Percentiles rank a stretch among this genome's conserved stretches.
These are phyloP conservation scores for Talaromyces amestolkiae DNA, from an alignment of 2,329 filamentous ascomycete genomes.

Conservation along the genomic window DNA sequence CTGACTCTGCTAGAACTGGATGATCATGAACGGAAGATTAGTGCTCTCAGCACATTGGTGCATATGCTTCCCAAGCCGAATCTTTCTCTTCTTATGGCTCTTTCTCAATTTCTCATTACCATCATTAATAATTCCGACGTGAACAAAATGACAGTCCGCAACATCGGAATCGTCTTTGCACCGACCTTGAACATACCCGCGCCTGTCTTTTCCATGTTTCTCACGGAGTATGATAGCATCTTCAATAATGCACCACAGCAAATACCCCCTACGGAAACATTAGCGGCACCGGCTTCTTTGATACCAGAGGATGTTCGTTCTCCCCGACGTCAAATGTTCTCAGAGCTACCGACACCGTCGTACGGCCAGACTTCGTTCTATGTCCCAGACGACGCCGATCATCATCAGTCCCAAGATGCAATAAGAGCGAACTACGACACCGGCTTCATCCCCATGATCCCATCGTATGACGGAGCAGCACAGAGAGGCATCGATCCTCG, in stretches of 20 bases:
- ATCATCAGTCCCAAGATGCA: conserved; percentile 24
- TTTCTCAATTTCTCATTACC: conserved; percentile 84
- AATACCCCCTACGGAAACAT: conserved; percentile 42
- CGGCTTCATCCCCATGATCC: conserved; percentile 53
- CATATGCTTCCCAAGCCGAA: conserved; percentile 78
- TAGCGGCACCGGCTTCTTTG: conserved; percentile 39
- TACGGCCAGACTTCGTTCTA: conserved; percentile 59
- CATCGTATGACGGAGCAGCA: conserved; percentile 45
- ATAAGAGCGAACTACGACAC: conserved; percentile 44
- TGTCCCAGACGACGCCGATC: conserved; percentile 28
- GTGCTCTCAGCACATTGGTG: conserved; percentile 72
- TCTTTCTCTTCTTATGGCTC: conserved; percentile 73
- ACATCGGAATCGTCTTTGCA: conserved; percentile 97
- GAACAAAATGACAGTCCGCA: conserved; percentile 98
- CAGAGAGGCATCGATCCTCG: conserved; percentile 31
- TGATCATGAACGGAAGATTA: conserved; percentile 72
- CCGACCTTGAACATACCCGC: conserved; percentile 95
- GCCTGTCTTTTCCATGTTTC: conserved; percentile 87
- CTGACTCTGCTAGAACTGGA: conserved; percentile 58
- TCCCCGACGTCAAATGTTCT: conserved; percentile 64
- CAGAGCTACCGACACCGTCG: conserved; percentile 62
- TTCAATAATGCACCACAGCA: conserved; percentile 66
- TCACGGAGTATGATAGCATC: conserved; percentile 84
- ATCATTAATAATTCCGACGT: conserved; percentile 85
- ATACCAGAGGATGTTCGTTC: conserved; percentile 60